Base-by-base conservation (phyloP, 257 asterid species). In the Scutellaria minor region DNA sequence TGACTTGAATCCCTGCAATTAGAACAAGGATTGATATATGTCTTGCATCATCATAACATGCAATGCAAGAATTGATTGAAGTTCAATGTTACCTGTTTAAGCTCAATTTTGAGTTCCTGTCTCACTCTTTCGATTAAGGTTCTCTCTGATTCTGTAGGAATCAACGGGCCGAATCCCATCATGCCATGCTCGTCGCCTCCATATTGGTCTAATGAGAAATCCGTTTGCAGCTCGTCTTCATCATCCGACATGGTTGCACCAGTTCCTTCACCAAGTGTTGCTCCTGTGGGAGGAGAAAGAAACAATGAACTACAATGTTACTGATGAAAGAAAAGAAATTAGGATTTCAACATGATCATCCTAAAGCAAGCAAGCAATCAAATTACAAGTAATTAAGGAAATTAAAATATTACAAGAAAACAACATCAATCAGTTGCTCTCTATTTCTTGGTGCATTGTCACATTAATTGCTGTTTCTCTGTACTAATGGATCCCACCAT, bases 201-300 rank as follows among this genome's bases (percentile, higher is more conserved):
- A 0, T 95, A 85, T 76, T 91, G 97, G 45, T 91, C 98, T 6
- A 91, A 66, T 8, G 91, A 80, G 83, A 79, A 86, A 62, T 91
- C 97, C 89, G 81, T 85, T 69, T 81, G 88, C 70, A 80, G 54
- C 59, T 90, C 96, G 56, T 91, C 98, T 51, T 93, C 98, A 72
- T 89, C 98, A 15, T 94, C 98, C 0, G 98, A 94, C 98, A 90
- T 93, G 11, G 98, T 91, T 59, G 89, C 97, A 10, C 96, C 96
- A 4, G 78, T 86, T 75, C 97, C 97, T 82, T 93, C 98, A 13
- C 92, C 96, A 9, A 91, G 82, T 27, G 83, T 79, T 51, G 86
- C 79, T 75, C 97, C 97, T 93, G 77, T 64, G 39, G 11, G 1
- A 41, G 20, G 12, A 13, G n/a, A 60, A 37, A 0, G 18, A 56